Base-by-base conservation (phyloP, 257 asterid species). In the Phtheirospermum japonicum region DNA sequence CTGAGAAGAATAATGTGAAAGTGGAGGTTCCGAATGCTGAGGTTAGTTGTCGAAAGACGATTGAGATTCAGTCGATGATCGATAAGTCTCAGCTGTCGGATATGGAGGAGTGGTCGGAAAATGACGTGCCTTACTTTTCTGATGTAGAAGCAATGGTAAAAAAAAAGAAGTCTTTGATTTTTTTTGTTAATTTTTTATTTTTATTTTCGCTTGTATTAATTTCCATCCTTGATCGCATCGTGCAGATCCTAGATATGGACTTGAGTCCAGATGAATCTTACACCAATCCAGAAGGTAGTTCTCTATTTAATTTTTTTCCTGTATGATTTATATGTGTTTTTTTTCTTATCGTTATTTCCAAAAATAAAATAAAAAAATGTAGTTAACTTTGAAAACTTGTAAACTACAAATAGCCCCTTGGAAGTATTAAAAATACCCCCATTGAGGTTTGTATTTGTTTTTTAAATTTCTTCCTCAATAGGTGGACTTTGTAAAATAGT, bases 161-260 rank as follows among this genome's bases (percentile, higher is more conserved):
- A 82, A 75, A 61, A 52, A 68, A 23, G 61, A 49, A 71, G 17
- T 66, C 63, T 39, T 69, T 46, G 43, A 60, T 39, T 64, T 71
- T 12, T 60, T 18, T 39, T 45, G n/a, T n/a, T n/a, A n/a, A n/a
- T n/a, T 68, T 72, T 60, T 0, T 59, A 53, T 23, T 20, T 51
- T 37, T 57, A 16, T 23, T 58, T 46, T 58, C 48, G 23, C 64
- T 60, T 69, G 63, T 40, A 63, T 63, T 75, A 72, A 73, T 46
- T 23, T 67, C 51, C 13, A 16, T 28, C 28, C 36, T 2, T 53
- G 55, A 69, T 54, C 56, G 43, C 59, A 46, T 68, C 30, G 9
- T 80, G 76, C 95, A 90, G 98, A 81, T 90, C 73, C 82, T 84
- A 56, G 89, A 79, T 62, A 88, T 88, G 98, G 96, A 82, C 76